Base-by-base conservation (phyloP, 1,284 basidiomycete species). In the Laetiporus sulphureus region DNA sequence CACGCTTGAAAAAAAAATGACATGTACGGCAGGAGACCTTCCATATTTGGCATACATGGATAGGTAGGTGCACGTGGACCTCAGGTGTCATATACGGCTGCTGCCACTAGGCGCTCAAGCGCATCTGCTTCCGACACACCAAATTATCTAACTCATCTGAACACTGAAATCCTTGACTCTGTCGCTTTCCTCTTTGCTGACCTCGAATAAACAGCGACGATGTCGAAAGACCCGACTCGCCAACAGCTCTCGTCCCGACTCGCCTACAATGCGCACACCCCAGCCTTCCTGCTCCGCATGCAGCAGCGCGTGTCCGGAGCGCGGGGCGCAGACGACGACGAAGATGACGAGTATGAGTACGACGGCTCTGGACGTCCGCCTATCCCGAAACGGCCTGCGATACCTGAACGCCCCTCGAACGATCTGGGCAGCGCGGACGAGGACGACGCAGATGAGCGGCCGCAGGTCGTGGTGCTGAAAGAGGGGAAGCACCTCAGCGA, bases 401-500 rank as follows among this genome's bases (percentile, higher is more conserved):
- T 85, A 19, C 82, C 83, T 16, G 69, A 79, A 51, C 72, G 85
- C 24, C 82, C 81, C 0, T 75, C 71, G 20, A 78, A 80, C 46
- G 78, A 90, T 50, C 79, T 77, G 32, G 84, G 84, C 33, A 85
- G 80, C 53, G 79, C 71, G 16, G 79, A 79, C 46, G 90, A 90
- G 43, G 85, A 90, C 38, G 74, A 72, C 15, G 77, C 61, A 0
- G 90, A 92, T 51, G 90, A 93, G 62, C 80, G 75, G 50, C 90
- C 90, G 6, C 85, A 89, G 58, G 78, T 93, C 3, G 86, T 93
- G 2, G 90, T 93, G 7, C 59, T 93, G 51, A 87, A 75, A 56
- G 77, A 84, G 53, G 90, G 90, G 21, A 91, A 88, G 56, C 91
- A 93, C 64, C 66, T 93, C 37, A 79, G 72, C 3, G 79, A 73